Evolutionary conservation across 129 eudicot genomes (phyloP), one percentile per base, ranked within the genome.

Genomic region (Ambrosia artemisiifolia): DNA sequence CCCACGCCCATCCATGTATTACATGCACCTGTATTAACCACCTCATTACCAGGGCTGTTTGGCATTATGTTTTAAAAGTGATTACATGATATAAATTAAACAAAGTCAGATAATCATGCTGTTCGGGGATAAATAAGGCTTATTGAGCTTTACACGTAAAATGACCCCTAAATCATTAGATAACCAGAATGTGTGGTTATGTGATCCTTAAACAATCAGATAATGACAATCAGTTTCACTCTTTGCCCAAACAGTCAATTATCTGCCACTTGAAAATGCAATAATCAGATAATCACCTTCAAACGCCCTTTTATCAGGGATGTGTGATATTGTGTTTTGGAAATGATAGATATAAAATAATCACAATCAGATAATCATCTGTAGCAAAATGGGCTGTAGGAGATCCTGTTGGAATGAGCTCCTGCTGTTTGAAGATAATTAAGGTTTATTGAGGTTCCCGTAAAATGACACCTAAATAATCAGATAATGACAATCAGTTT

Each of bases 1-100:
- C 99, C 99, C 99, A 94, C 11, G 91, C 97, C 97, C 97, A 90
- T 76, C 92, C 97, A 81, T 90, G 99, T 85, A 94, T 78, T 62
- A 90, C 83, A 80, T 94, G 97, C 63, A 88, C 99, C 99, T 94
- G 83, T 35, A 69, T 76, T 47, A 44, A 71, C 34, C 69, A 60
- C 43, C 65, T 60, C 43, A 32, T 16, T 32, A 32, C 34, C 65
- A 60, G 18, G 6, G 9, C 1, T 11, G 38, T 32, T 32, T 33
- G 18, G 43, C 19, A 60, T 60, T 32, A 43, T 32, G 43, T 13
- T 60, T 32, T 14, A 6, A 32, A 60, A 60, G 36, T 33, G 20
- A 60, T 32, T 13, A 60, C 65, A 32, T 32, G 11, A 60, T 32
- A 60, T 60, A 8, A 60, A 60, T 30, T 32, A 33, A 60, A 9